Evolutionary conservation across 2,329 filamentous ascomycete genomes (phyloP).

Genomic region (Helotiales sp.): DNA sequence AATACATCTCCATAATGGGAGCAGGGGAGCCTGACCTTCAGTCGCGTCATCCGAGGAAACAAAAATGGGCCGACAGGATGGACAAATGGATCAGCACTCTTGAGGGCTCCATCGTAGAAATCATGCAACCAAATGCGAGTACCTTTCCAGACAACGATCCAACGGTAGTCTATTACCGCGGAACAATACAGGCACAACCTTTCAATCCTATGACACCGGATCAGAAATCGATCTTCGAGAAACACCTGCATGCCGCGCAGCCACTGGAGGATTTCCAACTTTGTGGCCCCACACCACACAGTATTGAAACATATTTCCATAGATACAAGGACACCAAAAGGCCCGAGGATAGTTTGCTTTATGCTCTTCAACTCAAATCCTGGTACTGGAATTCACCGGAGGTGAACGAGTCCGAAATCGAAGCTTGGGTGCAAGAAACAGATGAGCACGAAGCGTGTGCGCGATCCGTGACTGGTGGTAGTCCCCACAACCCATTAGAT

Average conservation of each 20-base stretch:
- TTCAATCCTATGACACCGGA: background rate
- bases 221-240: background rate
- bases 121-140: background rate
- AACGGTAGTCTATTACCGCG: slow-evolving; percentile 21
- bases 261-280: background rate
- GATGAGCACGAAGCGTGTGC: background rate
- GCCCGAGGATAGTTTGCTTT: background rate
- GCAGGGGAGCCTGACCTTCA: background rate
- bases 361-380: background rate
- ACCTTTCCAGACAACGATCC: slow-evolving; percentile 25
- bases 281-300: background rate
- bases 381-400: too few species aligned
- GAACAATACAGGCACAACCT: background rate
- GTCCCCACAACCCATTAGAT: background rate
- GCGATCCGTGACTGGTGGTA: too few species aligned
- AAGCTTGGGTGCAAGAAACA: too few species aligned
- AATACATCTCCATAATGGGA: background rate
- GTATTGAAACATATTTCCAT: background rate
- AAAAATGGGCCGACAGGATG: background rate
- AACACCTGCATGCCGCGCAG: background rate
- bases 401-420: too few species aligned
- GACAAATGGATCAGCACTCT: slow-evolving; percentile 18
- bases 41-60: too few species aligned
- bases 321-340: background rate
- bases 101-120: background rate